Evolutionary conservation across 768 basidiomycete genomes (phyloP), one percentile per base, ranked within the genome.

Genomic region (Serpula lacrymans): DNA sequence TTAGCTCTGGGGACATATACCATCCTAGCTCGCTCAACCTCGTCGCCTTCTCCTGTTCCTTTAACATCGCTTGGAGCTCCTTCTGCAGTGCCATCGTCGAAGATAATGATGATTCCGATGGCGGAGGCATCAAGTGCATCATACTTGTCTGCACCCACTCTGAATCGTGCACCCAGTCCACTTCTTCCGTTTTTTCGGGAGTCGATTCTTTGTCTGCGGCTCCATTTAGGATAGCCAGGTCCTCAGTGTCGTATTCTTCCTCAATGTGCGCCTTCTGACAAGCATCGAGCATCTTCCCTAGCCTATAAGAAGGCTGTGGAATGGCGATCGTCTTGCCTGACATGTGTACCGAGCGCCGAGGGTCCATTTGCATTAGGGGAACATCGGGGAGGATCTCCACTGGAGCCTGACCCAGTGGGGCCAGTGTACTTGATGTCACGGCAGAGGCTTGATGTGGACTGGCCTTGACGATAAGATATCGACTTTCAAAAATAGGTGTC

Each of bases 1-100:
- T 76, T 30, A 77, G 59, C n/a, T 81, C 78, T 13, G 71, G 74
- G 10, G 83, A 75, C 58, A 88, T 68, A 54, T 80, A 84, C 80
- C 84, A 88, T 9, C 84, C 86, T 1, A 86, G 63, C 42, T 79
- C 74, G 36, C 63, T 70, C 35, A 77, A 55, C 33, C 72, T 63
- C 9, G 67, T 64, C 14, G 66, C 63, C 9, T 48, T 53, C 7
- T 73, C 69, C 57, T 87, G 83, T 49, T 80, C 79, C 44, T 65
- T 76, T 37, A 86, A 54, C 70, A 83, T 78, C 13, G 69, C 53
- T 44, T 69, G 77, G 32, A 85, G 63, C 59, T 88, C 86, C 38
- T 72, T 66, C 49, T 76, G 75, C 6, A 88, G 64, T 1, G 82
- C 71, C 57, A 73, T 69, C 5, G 75, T 72, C 0, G 84, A 78